Percentiles rank a stretch among this genome's conserved stretches.
Evolutionary conservation across 257 asterid species (phyloP).

Genomic region (Jacaranda copaia): DNA sequence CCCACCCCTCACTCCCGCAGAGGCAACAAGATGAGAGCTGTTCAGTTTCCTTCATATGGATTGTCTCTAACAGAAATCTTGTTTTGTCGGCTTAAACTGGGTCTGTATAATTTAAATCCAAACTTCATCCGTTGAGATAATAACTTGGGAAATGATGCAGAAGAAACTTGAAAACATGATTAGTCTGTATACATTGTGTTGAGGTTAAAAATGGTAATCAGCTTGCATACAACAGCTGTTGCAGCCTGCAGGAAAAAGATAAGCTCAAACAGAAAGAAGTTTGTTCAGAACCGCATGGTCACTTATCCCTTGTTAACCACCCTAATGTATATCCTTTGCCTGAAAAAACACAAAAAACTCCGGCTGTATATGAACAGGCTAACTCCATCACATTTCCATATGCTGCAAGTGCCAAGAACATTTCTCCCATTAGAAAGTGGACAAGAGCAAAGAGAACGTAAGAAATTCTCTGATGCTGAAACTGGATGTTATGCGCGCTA

Average conservation of each 20-base stretch:
- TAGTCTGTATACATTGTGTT: background rate
- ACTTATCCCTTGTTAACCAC: conserved; percentile 9
- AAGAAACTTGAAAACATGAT: conserved; percentile 4
- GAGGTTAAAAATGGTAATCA: background rate
- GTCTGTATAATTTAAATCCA: background rate
- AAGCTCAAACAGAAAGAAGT: conserved; percentile 15
- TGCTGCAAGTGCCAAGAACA: conserved; percentile 25
- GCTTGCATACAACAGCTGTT: background rate
- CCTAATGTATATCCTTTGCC: conserved; percentile 13
- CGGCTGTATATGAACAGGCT: conserved; percentile 9
- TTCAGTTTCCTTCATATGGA: conserved; percentile 29
- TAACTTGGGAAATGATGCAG: conserved; percentile 11
- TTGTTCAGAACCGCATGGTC: conserved; percentile 18
- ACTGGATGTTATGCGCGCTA: background rate
- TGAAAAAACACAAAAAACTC: conserved; percentile 5
- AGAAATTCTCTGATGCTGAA: background rate
- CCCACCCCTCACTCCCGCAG: too few species aligned
- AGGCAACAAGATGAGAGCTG: too few species aligned
- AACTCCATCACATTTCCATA: conserved; percentile 19
- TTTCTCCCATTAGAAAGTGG: background rate
- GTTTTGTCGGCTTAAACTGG: conserved; percentile 5
- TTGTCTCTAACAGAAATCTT: conserved; percentile 2
- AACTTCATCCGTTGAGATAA: background rate
- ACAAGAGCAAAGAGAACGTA: background rate
- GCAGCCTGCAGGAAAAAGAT: background rate